Evolutionary conservation across 2,329 filamentous ascomycete species (phyloP).

Genomic region (Mariannaea elegans): DNA sequence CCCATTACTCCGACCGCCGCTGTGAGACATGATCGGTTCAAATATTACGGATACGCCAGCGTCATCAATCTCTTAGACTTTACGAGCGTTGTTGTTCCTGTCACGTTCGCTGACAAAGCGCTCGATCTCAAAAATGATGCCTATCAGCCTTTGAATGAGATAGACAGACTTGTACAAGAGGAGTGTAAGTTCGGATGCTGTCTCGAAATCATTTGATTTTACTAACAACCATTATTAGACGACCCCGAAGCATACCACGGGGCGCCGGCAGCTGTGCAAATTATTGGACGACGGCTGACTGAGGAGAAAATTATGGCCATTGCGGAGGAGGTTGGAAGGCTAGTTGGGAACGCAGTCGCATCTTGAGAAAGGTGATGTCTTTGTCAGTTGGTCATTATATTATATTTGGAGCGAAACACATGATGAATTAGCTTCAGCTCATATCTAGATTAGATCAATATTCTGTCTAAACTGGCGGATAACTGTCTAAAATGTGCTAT

Average conservation of each 20-base stretch:
- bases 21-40: constrained; percentile 47
- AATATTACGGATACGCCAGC: constrained; percentile 49
- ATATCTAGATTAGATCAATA: no score
- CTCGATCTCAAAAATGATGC: constrained; percentile 41
- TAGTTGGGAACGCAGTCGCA: constrained; percentile 31
- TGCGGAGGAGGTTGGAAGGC: constrained; percentile 45
- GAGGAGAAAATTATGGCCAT: constrained; percentile 44
- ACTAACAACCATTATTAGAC: constrained; percentile 12
- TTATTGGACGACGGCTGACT: constrained; percentile 36
- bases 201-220: no score
- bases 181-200: constrained; percentile 34
- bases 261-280: constrained; percentile 37
- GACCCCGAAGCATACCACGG: constrained; percentile 38
- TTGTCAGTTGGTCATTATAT: neutral
- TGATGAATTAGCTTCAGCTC: no score
- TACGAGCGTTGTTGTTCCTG: constrained; percentile 54
- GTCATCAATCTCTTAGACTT: constrained; percentile 51
- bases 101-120: constrained; percentile 52
- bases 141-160: constrained; percentile 30
- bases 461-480: no score
- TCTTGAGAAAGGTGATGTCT: no score
- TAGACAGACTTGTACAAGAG: constrained; percentile 32
- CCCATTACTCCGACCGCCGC: constrained; percentile 53
- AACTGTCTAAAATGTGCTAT: no score
- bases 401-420: no score